Percentiles rank a stretch among this genome's conserved stretches.
Evolutionary conservation across 176 grass and related monocot species (phyloP).

Genomic region (Cenchrus americanus): DNA sequence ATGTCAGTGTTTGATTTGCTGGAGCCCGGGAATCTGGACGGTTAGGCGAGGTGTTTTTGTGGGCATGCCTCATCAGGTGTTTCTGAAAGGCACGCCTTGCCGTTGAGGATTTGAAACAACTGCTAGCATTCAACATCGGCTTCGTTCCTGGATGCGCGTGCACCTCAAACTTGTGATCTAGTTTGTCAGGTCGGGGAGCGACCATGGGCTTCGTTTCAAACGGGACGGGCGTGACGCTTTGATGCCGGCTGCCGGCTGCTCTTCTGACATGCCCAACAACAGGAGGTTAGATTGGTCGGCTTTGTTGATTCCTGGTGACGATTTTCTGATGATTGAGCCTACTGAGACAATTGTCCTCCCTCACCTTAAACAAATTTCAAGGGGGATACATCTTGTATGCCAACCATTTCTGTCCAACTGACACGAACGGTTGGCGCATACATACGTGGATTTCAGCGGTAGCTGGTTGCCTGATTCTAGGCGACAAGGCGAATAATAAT

Average conservation of each 20-base stretch:
- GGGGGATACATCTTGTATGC: not conserved
- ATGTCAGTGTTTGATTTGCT: not conserved
- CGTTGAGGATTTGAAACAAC: not conserved
- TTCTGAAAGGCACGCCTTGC: not conserved
- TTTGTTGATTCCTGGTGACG: not conserved
- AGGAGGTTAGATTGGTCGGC: not conserved
- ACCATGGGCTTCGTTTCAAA: not conserved
- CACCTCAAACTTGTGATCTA: not conserved
- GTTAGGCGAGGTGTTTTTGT: not conserved
- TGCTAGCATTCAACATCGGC: no score
- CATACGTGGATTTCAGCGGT: not conserved
- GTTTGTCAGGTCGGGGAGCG: not conserved
- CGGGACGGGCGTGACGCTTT: not conserved
- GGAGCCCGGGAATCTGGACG: not conserved
- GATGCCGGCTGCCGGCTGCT: not conserved
- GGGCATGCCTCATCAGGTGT: not conserved
- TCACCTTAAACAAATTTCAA: not conserved
- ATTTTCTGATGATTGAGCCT: not conserved
- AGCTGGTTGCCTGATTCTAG: not conserved
- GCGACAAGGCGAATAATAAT: not conserved
- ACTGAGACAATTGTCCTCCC: not conserved
- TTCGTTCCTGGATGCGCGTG: not conserved
- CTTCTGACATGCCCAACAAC: not conserved
- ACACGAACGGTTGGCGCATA: not conserved
- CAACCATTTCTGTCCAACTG: constrained; percentile 4